Base-by-base conservation (phyloP, 2,329 filamentous ascomycete species). In the Helminthosporium solani region DNA sequence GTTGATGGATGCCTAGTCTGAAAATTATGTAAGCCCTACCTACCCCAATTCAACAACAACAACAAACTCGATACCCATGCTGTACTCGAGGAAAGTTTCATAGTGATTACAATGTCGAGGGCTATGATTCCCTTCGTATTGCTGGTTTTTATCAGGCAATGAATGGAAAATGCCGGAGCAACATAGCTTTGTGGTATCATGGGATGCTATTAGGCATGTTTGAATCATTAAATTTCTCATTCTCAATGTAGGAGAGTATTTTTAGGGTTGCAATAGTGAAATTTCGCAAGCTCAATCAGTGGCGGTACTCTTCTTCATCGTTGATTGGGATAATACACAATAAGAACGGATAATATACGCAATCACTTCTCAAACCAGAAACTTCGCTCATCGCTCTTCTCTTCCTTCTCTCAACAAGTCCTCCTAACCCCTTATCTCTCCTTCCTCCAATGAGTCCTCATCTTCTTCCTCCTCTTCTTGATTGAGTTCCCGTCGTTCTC, bases 161-260 rank as follows among this genome's bases (percentile, higher is more conserved):
- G 78, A 78, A 68, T 78, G 0, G 53, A 63, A 1, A 38, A 63
- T 0, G 60, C 56, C 0, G 79, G 79, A 0, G 53, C 72, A 1
- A 71, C 78, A 0, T 63, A 77, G 42, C 73, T 77, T 0, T 81
- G 81, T 58, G 78, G 78, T 0, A 72, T 80, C 2, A 80, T 80
- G 76, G 73, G 0, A 74, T 76, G 61, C 54, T 80, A 2, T 75
- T 80, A 74, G 77, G 74, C 0, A 20, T 78, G 0, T 80, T 82
- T 53, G 57, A 57, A 0, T 40, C 73, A 20, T 35, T 70, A 19
- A 70, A 68, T 0, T 54, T 75, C 3, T 70, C 71, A 0, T 49
- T 73, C 31, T 57, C 61, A 51, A 46, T 73, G 31, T 72, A 60
- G 50, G 72, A 72, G 0, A 75, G 74, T 63, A 55, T 72, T 12